Evolutionary conservation across 2,329 filamentous ascomycete species (phyloP).

Genomic region (Geosmithia morbida): DNA sequence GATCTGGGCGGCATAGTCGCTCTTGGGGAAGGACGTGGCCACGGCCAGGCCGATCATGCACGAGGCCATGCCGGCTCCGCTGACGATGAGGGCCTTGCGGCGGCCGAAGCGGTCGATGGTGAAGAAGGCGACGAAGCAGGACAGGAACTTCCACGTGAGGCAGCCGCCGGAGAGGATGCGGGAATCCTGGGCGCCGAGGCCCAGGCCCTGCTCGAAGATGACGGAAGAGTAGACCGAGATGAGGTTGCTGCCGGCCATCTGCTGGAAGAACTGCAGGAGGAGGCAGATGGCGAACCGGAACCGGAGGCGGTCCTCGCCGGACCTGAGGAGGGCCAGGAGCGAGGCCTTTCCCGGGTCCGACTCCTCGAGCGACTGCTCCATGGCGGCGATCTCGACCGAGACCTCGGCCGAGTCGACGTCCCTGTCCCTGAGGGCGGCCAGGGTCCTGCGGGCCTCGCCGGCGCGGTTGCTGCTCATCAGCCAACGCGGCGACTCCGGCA

Average conservation of each 20-base stretch:
- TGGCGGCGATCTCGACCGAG: conserved; percentile 26
- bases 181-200: conserved; percentile 18
- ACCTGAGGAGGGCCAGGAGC: conserved; percentile 20
- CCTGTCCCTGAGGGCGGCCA: conserved; percentile 23
- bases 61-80: conserved; percentile 32
- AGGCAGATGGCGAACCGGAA: conserved; percentile 25
- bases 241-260: conserved; percentile 8
- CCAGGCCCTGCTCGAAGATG: conserved; percentile 24
- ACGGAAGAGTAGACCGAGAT: conserved; percentile 30
- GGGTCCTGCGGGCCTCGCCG: conserved; percentile 14
- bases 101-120: conserved; percentile 35
- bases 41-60: conserved; percentile 41
- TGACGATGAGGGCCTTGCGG: conserved; percentile 35
- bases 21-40: conserved; percentile 29
- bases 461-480: conserved; percentile 16
- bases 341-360: conserved; percentile 17
- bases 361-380: conserved; percentile 31
- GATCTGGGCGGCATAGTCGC: conserved; percentile 30
- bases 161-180: conserved; percentile 30
- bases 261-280: conserved; percentile 14
- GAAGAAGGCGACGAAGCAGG: conserved; percentile 32
- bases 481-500: conserved; percentile 21
- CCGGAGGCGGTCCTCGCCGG: conserved; percentile 31
- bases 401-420: conserved; percentile 19
- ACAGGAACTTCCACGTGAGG: conserved; percentile 41